These are phyloP conservation scores for Dryas alaskensis DNA, from an alignment of 306 rosid species.

Conservation along the genomic window DNA sequence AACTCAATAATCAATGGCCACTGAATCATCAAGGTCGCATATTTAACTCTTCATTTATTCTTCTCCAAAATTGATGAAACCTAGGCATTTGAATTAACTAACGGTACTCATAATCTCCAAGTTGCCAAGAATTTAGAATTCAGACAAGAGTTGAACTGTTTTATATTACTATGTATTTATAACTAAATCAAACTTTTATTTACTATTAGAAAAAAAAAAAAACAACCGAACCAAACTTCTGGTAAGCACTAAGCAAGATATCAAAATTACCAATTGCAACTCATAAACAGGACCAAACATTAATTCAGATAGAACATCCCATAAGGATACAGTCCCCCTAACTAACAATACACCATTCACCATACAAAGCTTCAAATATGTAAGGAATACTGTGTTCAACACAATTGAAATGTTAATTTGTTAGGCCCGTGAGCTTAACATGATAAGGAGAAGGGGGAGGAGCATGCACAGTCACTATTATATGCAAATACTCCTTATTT, in stretches of 20 bases:
- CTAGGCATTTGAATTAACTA: slow-evolving; percentile 9
- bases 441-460: not conserved
- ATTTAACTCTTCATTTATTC: not conserved
- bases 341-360: not conserved
- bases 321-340: not conserved
- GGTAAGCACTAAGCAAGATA: not conserved
- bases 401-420: not conserved
- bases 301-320: not conserved
- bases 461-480: not conserved
- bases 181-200: not conserved
- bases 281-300: not conserved
- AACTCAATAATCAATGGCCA: not conserved
- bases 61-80: not conserved
- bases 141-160: not conserved
- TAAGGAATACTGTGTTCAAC: not conserved
- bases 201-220: not conserved
- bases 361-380: not conserved
- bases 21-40: slow-evolving; percentile 1
- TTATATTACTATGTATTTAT: not conserved
- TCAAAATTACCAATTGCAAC: not conserved
- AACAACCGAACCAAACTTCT: not conserved
- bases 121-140: not conserved
- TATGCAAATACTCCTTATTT: not conserved
- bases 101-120: not conserved
- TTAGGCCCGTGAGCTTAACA: not conserved